Evolutionary conservation across 257 asterid genomes (phyloP).

Genomic region (Solanum dulcamara): DNA sequence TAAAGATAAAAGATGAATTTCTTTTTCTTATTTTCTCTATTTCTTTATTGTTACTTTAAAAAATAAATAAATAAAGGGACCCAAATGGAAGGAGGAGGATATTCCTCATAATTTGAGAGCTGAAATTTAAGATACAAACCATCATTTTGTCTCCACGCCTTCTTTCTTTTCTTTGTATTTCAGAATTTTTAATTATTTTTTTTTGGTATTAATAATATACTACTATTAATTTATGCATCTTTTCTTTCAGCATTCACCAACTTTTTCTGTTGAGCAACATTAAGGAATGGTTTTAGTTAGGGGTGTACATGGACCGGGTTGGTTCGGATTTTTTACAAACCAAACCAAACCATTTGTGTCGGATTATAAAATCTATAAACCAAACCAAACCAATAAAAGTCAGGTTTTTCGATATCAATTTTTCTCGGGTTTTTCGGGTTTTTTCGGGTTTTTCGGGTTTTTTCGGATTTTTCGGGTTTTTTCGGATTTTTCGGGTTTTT

Average conservation of each 20-base stretch:
- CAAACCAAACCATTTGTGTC: too few species aligned
- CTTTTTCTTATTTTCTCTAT: not conserved
- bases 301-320: too few species aligned
- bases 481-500: too few species aligned
- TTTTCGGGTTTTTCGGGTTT: too few species aligned
- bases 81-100: not conserved
- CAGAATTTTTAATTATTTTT: not conserved
- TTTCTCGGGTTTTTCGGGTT: too few species aligned
- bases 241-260: not conserved
- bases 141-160: conserved; percentile 1
- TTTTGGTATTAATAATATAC: not conserved
- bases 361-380: too few species aligned
- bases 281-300: too few species aligned
- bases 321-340: too few species aligned
- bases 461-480: too few species aligned
- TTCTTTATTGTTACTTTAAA: not conserved
- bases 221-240: not conserved
- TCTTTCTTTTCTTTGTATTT: not conserved
- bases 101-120: conserved; percentile 4
- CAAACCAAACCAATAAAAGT: too few species aligned
- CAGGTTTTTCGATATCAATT: too few species aligned
- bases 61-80: not conserved
- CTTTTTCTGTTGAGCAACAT: not conserved
- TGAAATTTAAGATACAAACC: not conserved
- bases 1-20: not conserved